phyloP scores from a whole-genome alignment of 768 basidiomycete genomes.

The Peribolospora kevripleyi region DNA sequence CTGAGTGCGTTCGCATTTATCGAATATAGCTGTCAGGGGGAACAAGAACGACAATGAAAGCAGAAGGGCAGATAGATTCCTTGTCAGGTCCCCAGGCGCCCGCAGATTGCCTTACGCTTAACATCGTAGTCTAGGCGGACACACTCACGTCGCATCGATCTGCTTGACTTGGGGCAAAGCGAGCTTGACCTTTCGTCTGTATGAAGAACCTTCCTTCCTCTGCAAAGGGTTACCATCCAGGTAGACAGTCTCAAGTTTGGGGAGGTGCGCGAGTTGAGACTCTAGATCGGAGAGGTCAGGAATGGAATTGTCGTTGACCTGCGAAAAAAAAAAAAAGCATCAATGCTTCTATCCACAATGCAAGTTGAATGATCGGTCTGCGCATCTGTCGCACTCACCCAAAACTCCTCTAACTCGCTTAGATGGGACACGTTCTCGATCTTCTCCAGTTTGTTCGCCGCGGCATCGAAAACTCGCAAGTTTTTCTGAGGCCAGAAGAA shows the following conservation, averaged over 20 bases:
- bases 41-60: background rate
- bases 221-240: conserved; percentile 91
- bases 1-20: no score
- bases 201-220: conserved; percentile 42
- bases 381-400: conserved; percentile 32
- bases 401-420: conserved; percentile 59
- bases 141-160: conserved; percentile 78
- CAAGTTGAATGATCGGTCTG: background rate
- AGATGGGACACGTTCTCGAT: conserved; percentile 69
- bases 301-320: conserved; percentile 79
- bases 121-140: no score
- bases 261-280: conserved; percentile 34
- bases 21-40: background rate
- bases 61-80: no score
- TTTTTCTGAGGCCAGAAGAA: conserved; percentile 24
- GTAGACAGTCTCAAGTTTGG: conserved; percentile 61
- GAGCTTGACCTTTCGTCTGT: conserved; percentile 71
- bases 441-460: conserved; percentile 52
- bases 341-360: background rate
- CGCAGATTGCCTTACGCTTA: no score
- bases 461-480: conserved; percentile 65
- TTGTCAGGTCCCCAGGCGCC: background rate
- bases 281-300: conserved; percentile 43
- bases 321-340: conserved; percentile 1
- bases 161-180: conserved; percentile 71